Evolutionary conservation across 2,329 filamentous ascomycete species (phyloP).

Genomic region (Penicillium sp.): DNA sequence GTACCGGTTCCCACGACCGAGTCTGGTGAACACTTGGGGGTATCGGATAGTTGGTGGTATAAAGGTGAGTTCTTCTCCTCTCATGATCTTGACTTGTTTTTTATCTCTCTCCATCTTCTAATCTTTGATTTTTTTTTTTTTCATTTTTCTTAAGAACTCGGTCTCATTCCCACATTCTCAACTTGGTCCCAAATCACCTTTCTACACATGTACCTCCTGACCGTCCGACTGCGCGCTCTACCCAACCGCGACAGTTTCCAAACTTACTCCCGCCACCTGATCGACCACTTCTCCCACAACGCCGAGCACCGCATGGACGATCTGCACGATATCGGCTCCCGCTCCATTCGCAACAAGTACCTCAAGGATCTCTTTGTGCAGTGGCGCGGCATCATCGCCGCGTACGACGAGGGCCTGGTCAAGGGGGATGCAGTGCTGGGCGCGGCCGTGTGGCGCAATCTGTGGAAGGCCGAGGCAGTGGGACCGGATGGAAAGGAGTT

Average conservation of each 20-base stretch:
- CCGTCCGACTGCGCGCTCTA: conserved; percentile 74
- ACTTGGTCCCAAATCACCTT: conserved; percentile 96
- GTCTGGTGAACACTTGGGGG: conserved; percentile 76
- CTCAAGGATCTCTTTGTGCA: conserved; percentile 86
- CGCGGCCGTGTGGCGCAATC: conserved; percentile 83
- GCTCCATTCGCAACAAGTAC: conserved; percentile 53
- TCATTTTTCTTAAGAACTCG: conserved; percentile 54
- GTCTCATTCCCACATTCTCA: conserved; percentile 79
- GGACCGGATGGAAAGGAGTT: conserved; percentile 43
- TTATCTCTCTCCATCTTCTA: not conserved
- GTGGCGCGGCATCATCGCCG: conserved; percentile 80
- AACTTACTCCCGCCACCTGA: conserved; percentile 80
- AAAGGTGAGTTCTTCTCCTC: conserved; percentile 49
- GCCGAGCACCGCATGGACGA: conserved; percentile 65
- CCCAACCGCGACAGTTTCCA: conserved; percentile 58
- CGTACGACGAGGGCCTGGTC: conserved; percentile 47
- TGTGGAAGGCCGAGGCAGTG: conserved; percentile 68
- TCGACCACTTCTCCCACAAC: conserved; percentile 75
- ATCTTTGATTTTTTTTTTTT: not conserved
- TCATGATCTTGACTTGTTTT: not conserved
- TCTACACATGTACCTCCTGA: conserved; percentile 90
- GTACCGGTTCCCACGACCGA: conserved; percentile 63
- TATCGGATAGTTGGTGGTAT: conserved; percentile 73
- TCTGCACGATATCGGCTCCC: conserved; percentile 46
- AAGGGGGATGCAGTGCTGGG: conserved; percentile 44